Evolutionary conservation across 1,284 basidiomycete species (phyloP).

Genomic region (Microbotryum intermedium): DNA sequence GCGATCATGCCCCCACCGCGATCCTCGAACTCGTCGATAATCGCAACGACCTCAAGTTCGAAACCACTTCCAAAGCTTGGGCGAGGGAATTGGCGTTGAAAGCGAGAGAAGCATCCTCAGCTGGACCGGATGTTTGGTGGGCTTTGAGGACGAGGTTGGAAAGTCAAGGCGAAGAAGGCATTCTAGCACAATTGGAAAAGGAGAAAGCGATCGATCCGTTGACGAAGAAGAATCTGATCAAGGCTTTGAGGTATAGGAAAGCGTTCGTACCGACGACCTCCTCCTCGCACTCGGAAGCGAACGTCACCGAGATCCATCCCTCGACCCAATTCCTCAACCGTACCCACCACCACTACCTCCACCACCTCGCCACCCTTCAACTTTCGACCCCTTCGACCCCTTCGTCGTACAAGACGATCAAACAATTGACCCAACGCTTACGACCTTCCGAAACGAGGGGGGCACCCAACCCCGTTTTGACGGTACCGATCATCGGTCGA

Average conservation of each 20-base stretch:
- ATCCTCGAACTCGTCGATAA: conserved; percentile 91
- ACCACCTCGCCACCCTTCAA: conserved; percentile 18
- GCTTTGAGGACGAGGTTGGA: conserved; percentile 11
- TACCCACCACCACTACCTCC: conserved; percentile 30
- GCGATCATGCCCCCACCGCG: conserved; percentile 89
- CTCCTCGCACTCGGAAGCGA: neutral
- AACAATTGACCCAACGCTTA: conserved; percentile 22
- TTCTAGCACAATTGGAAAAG: neutral
- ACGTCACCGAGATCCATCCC: conserved; percentile 5
- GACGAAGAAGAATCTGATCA: conserved; percentile 23
- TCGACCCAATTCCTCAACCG: conserved; percentile 26
- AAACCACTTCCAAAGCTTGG: conserved; percentile 71
- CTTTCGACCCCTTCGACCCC: conserved; percentile 8
- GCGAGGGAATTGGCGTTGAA: conserved; percentile 54
- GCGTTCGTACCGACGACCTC: neutral
- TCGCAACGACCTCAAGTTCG: conserved; percentile 75
- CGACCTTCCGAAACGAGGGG: conserved; percentile 11
- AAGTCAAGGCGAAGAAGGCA: neutral
- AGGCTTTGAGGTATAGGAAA: conserved; percentile 17
- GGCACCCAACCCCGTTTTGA: conserved; percentile 16
- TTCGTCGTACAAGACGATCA: conserved; percentile 8
- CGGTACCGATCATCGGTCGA: conserved; percentile 15
- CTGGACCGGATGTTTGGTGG: conserved; percentile 3
- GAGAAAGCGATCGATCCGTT: neutral
- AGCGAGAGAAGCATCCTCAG: neutral